Evolutionary conservation across 2,329 filamentous ascomycete genomes (phyloP).

Genomic region (Cryphonectria nitschkei): DNA sequence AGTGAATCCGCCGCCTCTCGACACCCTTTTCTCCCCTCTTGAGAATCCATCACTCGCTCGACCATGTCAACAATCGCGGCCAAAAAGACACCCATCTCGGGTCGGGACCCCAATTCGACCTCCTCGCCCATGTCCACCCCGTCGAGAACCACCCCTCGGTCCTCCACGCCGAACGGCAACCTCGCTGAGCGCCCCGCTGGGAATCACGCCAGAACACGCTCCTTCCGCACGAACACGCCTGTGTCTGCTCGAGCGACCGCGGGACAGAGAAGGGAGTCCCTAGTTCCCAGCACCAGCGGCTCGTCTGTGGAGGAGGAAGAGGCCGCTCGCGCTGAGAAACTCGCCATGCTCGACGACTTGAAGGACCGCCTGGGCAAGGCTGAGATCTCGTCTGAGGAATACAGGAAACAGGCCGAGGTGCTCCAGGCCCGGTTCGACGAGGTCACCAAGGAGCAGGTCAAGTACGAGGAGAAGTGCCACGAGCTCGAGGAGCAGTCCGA

Average conservation of each 20-base stretch:
- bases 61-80: constrained; percentile 54
- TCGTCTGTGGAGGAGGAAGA: constrained; percentile 61
- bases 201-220: constrained; percentile 52
- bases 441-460: constrained; percentile 77
- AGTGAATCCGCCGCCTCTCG: constrained; percentile 17
- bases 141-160: constrained; percentile 44
- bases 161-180: constrained; percentile 54
- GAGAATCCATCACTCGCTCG: constrained; percentile 3
- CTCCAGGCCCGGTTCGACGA: constrained; percentile 87
- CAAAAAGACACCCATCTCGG: constrained; percentile 56
- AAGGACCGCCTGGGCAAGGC: constrained; percentile 81
- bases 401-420: constrained; percentile 82
- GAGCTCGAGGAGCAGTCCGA: constrained; percentile 86
- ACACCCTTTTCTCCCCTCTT: background rate
- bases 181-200: constrained; percentile 47
- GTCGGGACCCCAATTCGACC: constrained; percentile 47
- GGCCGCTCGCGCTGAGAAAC: constrained; percentile 77
- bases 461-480: constrained; percentile 85
- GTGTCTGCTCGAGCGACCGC: constrained; percentile 75
- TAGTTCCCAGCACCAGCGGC: constrained; percentile 46
- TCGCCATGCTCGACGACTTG: constrained; percentile 80
- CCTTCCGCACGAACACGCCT: constrained; percentile 65
- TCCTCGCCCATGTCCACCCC: constrained; percentile 40
- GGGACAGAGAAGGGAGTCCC: constrained; percentile 60
- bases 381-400: constrained; percentile 76